Evolutionary conservation across 768 basidiomycete species (phyloP).

Genomic region (Leccinum uliginosum): DNA sequence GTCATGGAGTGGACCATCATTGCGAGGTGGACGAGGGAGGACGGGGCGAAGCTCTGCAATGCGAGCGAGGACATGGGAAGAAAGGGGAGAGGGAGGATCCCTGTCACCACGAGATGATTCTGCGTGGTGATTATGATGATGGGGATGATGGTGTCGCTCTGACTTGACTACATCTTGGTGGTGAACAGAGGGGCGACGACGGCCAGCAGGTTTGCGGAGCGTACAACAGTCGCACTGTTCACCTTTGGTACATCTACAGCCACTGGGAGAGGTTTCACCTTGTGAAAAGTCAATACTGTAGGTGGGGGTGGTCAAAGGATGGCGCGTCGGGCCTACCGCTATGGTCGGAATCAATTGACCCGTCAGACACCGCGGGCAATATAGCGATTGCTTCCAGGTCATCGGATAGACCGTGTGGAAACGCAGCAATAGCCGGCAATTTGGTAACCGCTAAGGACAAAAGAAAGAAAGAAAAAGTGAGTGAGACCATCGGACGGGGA

Average conservation of each 20-base stretch:
- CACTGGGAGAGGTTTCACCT: constrained; percentile 43
- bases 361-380: constrained; percentile 39
- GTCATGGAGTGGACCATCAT: constrained; percentile 41
- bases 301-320: constrained; percentile 34
- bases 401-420: constrained; percentile 72
- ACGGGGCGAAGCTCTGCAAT: constrained; percentile 67
- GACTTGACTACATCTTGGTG: constrained; percentile 27
- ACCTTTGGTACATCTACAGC: constrained; percentile 44
- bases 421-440: constrained; percentile 68
- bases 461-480: constrained; percentile 33
- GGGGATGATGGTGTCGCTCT: constrained; percentile 18
- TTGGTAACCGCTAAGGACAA: constrained; percentile 45
- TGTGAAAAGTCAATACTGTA: constrained; percentile 42
- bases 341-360: constrained; percentile 58
- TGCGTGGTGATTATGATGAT: constrained; percentile 13
- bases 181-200: constrained; percentile 30
- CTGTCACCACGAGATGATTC: constrained; percentile 12
- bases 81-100: constrained; percentile 23
- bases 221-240: constrained; percentile 56
- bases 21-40: constrained; percentile 53
- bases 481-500: neutral
- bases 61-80: constrained; percentile 53
- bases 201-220: constrained; percentile 42
- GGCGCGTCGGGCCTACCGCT: constrained; percentile 57
- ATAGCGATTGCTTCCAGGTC: constrained; percentile 53